Conservation (phyloP, 306 rosid genomes). For the Acacia acuminata region DNA sequence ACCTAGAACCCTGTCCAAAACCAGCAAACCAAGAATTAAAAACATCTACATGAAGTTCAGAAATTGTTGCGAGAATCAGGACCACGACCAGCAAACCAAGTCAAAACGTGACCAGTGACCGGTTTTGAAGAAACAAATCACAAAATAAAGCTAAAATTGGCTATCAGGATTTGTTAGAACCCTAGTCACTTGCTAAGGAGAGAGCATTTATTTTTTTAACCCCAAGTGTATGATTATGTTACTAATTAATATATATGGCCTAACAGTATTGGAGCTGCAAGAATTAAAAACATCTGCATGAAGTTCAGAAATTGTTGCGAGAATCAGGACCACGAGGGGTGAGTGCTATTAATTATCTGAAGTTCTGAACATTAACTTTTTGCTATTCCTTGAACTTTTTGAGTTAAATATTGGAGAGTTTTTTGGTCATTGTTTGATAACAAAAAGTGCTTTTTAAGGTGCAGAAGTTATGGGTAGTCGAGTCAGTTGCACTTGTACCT, state of each 20-base stretch:
- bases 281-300: constrained; percentile 58
- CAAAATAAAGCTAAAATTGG: not conserved
- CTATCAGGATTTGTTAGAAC: not conserved
- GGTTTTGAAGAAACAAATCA: not conserved
- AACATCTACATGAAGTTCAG: too few relatives aligned
- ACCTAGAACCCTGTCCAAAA: too few relatives aligned
- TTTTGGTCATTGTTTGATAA: not conserved
- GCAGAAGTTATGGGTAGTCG: not conserved
- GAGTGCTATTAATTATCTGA: constrained; percentile 38
- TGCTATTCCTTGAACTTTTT: not conserved
- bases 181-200: not conserved
- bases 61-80: too few relatives aligned
- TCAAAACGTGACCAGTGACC: not conserved
- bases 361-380: constrained; percentile 14
- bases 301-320: constrained; percentile 63
- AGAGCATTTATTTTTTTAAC: not conserved
- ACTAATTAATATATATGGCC: constrained; percentile 11
- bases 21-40: not conserved
- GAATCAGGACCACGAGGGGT: constrained; percentile 69
- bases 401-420: not conserved
- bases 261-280: constrained; percentile 74
- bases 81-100: not conserved
- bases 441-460: not conserved
- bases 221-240: not conserved
- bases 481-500: constrained; percentile 2